These are phyloP conservation scores for Calonectria montana DNA, from an alignment of 2,329 filamentous ascomycete species.

Conservation along the genomic window DNA sequence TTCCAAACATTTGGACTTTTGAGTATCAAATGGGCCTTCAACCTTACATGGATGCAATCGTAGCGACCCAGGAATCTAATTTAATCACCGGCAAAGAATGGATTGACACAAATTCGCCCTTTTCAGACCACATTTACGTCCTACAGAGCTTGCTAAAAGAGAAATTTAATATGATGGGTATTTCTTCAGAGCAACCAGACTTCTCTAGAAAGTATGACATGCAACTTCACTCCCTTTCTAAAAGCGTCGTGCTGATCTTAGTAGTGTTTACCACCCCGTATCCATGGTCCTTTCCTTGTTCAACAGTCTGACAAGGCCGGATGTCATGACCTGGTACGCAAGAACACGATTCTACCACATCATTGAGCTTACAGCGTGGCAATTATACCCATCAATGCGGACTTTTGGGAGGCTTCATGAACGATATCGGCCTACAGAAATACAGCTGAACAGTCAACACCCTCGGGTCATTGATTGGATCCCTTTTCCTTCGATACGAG, in stretches of 20 bases:
- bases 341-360: conserved; percentile 51
- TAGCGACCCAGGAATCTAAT: conserved; percentile 34
- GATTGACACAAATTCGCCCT: conserved; percentile 43
- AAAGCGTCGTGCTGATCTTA: background rate
- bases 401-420: conserved; percentile 44
- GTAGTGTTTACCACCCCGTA: conserved; percentile 43
- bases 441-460: conserved; percentile 39
- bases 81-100: conserved; percentile 40
- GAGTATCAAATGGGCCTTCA: conserved; percentile 47
- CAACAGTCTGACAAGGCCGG: conserved; percentile 49
- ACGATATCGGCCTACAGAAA: conserved; percentile 42
- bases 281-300: conserved; percentile 48
- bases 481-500: conserved; percentile 44
- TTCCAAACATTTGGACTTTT: conserved; percentile 46
- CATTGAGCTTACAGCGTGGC: conserved; percentile 48
- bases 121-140: conserved; percentile 46
- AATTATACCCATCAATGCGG: conserved; percentile 43
- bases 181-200: conserved; percentile 5
- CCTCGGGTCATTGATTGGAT: conserved; percentile 47
- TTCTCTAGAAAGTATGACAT: conserved; percentile 6
- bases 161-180: conserved; percentile 35
- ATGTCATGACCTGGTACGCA: conserved; percentile 53
- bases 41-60: conserved; percentile 40
- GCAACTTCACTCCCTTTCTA: conserved; percentile 7
- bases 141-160: conserved; percentile 40